These are phyloP conservation scores for Taphrina communis DNA, from an alignment of 1,139 yeast species.

Conservation along the genomic window DNA sequence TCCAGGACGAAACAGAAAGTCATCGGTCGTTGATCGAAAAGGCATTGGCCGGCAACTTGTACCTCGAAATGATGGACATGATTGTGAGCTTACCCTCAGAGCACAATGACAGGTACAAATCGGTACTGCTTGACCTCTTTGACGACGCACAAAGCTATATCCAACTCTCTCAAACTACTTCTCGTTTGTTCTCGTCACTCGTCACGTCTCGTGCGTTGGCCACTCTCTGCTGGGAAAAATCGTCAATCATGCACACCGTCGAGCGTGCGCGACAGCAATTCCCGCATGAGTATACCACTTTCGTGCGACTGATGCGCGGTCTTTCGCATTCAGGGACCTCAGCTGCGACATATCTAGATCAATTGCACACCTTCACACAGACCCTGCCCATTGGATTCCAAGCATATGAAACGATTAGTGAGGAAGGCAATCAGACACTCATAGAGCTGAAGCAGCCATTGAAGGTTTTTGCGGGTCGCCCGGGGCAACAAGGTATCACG, in stretches of 20 bases:
- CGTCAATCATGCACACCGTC: constrained; percentile 9
- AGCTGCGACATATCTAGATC: constrained; percentile 22
- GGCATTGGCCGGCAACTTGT: constrained; percentile 16
- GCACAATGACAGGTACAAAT: constrained; percentile 7
- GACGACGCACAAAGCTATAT: constrained; percentile 19
- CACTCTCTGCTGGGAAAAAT: constrained; percentile 19
- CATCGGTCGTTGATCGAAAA: constrained; percentile 32
- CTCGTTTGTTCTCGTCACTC: constrained; percentile 12
- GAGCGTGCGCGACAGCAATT: constrained; percentile 36
- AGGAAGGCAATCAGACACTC: constrained; percentile 24
- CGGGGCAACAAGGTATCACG: background rate
- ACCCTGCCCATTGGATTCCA: constrained; percentile 39
- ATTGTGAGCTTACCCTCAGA: background rate
- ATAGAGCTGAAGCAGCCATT: constrained; percentile 26
- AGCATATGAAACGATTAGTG: constrained; percentile 17
- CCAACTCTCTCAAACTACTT: constrained; percentile 11
- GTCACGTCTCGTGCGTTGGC: constrained; percentile 28
- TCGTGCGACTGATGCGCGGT: constrained; percentile 18
- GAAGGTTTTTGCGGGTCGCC: constrained; percentile 21
- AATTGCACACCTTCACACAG: constrained; percentile 39
- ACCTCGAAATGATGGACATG: constrained; percentile 8
- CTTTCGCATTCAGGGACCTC: constrained; percentile 16
- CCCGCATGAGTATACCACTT: constrained; percentile 26
- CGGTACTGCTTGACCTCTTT: constrained; percentile 24
- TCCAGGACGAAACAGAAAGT: constrained; percentile 7